Evolutionary conservation across 1,284 basidiomycete species (phyloP), one percentile per base, ranked within the genome.

Genomic region (Rhodotorula sp.): DNA sequence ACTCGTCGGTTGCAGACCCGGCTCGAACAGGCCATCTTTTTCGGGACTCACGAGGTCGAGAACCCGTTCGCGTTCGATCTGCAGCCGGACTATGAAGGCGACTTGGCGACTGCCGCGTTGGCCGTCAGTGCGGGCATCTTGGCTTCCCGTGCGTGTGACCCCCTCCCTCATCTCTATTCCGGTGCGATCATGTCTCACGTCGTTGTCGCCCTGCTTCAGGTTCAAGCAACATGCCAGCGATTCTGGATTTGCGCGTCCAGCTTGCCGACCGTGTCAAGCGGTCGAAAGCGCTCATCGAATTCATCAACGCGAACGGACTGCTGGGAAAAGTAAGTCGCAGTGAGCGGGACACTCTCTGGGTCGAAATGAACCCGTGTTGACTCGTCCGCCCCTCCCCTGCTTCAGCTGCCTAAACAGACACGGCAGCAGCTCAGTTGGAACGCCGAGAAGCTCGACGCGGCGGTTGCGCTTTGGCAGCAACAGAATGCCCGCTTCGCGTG

Each of bases 41-140:
- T 91, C 79, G 89, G 89, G 6, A 85, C 89, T 33, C 14, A 82
- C 29, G 85, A 88, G 76, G 88, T 87, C 29, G 75, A 91, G 85
- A 95, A 95, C 78, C 93, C 93, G 20, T 81, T 95, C 42, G 85
- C 88, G 61, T 94, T 95, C 78, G 89, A 88, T 74, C 87, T 94
- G 75, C 89, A 89, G 8, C 87, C 89, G 6, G 88, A 88, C 65
- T 83, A 90, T 66, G 88, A 87, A 69, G 91, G 92, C 64, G 88
- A 89, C 68, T 82, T 95, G 45, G 91, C 91, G 85, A 84, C 84
- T 67, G 91, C 89, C 10, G 89, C 90, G 14, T 87, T 91, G 76
- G 86, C 88, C 69, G 86, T 93, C 26, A 93, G 91, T 73, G 80
- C 82, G 59, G 87, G 88, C n/a, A 86, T 93, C 26, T 80, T 93